These are phyloP conservation scores for Carallia brachiata DNA, from an alignment of 345 rosid genomes.

Conservation along the genomic window DNA sequence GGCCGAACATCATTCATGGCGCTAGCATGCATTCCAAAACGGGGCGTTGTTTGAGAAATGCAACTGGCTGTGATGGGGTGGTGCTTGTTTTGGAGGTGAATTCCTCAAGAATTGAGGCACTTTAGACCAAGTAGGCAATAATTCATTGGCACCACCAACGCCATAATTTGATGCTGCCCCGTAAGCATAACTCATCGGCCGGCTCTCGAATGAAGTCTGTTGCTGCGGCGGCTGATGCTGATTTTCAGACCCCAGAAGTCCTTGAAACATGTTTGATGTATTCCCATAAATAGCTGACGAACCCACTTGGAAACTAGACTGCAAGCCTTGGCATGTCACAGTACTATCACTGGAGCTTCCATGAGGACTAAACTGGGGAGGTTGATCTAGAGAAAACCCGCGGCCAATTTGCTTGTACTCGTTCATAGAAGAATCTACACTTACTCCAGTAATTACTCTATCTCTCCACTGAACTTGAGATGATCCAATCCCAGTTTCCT, in stretches of 20 bases:
- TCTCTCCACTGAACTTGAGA: conserved; percentile 48
- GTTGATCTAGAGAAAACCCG: conserved; percentile 61
- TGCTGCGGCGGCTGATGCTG: conserved; percentile 23
- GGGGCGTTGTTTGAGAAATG: conserved; percentile 90
- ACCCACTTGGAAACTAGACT: conserved; percentile 48
- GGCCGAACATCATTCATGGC: conserved; percentile 55
- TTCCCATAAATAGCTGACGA: conserved; percentile 46
- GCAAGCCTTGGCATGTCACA: conserved; percentile 53
- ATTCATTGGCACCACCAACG: conserved; percentile 24
- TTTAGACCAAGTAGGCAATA: conserved; percentile 60
- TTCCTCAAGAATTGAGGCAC: conserved; percentile 57
- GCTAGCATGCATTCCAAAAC: conserved; percentile 69
- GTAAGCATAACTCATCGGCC: conserved; percentile 33
- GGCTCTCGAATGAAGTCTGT: conserved; percentile 32
- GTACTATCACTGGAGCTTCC: conserved; percentile 64
- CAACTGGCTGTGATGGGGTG: conserved; percentile 41
- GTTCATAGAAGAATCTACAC: conserved; percentile 27
- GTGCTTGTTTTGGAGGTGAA: conserved; percentile 59
- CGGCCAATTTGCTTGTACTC: conserved; percentile 43
- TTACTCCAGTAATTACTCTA: conserved; percentile 13
- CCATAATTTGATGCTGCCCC: conserved; percentile 35
- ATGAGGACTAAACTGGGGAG: conserved; percentile 57
- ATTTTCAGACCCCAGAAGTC: conserved; percentile 44
- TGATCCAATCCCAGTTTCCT: conserved; percentile 40
- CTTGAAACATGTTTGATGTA: conserved; percentile 52